Base-by-base conservation (phyloP, 2,329 filamentous ascomycete species). In the Aspergillus cejpii region DNA sequence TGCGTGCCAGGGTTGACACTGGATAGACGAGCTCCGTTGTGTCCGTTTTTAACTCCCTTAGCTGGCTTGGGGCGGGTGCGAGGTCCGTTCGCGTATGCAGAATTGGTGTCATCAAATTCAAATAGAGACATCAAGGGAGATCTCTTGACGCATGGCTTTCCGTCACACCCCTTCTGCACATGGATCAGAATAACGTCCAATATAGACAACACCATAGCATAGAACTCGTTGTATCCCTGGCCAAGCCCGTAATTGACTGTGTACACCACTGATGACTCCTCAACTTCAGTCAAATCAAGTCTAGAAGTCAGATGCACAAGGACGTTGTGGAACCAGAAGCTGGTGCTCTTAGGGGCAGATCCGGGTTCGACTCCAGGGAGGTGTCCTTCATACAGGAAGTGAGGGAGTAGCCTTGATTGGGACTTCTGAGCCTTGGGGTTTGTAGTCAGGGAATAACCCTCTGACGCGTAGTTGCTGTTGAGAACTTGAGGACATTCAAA, bases 171-270 rank as follows among this genome's bases (percentile, higher is more conserved):
- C 10, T 24, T 43, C n/a, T 45, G 26, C 10, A 50, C 48, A 19
- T 46, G 45, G 10, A 54, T 34, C 11, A 56, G 19, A 14, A 56
- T 24, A 26, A 52, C 37, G 23, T 54, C 51, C 21, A 51, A 2
- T 11, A 56, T 46, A 2, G 53, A 54, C 33, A 54, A 52, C 2
- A 53, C 50, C 39, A 56, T 39, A 6, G 44, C 53, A 39, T 45
- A 39, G 29, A 56, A 56, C 5, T 40, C 21, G 2, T 39, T 39
- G 2, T 33, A 14, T 12, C 50, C 51, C 15, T 47, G 44, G n/a
- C 19, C 14, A 10, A 56, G 41, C 8, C 53, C 53, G 23, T 33
- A 19, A 3, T 53, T 34, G 6, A 53, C 51, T 1, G 42, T 46
- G 11, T 45, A 38, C 15, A 45, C 46, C 24, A 54, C 38, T 10